Conservation (phyloP, 495 filamentous ascomycete genomes). For the Penicillium pulvis region DNA sequence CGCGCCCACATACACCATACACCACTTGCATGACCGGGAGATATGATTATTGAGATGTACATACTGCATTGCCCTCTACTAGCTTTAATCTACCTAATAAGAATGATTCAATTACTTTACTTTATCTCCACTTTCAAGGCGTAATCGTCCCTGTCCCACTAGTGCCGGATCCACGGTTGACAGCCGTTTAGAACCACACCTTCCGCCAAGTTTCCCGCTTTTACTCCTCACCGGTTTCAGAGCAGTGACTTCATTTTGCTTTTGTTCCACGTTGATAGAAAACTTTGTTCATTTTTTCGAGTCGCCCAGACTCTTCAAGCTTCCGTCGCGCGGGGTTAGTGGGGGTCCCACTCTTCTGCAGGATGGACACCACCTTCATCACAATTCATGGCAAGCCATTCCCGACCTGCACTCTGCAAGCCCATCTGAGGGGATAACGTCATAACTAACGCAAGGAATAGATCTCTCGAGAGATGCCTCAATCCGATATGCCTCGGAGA, state of each 20-base stretch:
- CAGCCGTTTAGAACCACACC: constrained; percentile 16
- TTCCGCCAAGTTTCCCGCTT: constrained; percentile 13
- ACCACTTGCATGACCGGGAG: not conserved
- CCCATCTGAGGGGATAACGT: not conserved
- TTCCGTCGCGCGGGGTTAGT: constrained; percentile 14
- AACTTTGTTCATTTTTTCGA: constrained; percentile 1
- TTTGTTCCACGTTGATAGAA: not conserved
- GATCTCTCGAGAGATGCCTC: constrained; percentile 76
- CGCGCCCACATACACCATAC: not conserved
- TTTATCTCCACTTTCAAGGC: not conserved
- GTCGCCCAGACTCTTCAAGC: not conserved
- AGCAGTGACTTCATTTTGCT: not conserved
- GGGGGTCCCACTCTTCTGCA: constrained; percentile 25
- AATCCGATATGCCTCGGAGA: constrained; percentile 82
- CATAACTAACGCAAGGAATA: constrained; percentile 31
- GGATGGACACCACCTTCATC: constrained; percentile 91
- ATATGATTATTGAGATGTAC: constrained; percentile 28
- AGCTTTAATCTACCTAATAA: constrained; percentile 12
- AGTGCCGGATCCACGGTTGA: constrained; percentile 20
- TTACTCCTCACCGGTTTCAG: not conserved
- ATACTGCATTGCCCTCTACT: constrained; percentile 12
- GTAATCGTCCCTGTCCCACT: too few species aligned
- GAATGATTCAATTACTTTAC: constrained; percentile 8
- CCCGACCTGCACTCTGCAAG: constrained; percentile 5
- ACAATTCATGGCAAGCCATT: constrained; percentile 78